Base-by-base conservation (phyloP, 805 yeast species). In the Starmera quercuum region DNA sequence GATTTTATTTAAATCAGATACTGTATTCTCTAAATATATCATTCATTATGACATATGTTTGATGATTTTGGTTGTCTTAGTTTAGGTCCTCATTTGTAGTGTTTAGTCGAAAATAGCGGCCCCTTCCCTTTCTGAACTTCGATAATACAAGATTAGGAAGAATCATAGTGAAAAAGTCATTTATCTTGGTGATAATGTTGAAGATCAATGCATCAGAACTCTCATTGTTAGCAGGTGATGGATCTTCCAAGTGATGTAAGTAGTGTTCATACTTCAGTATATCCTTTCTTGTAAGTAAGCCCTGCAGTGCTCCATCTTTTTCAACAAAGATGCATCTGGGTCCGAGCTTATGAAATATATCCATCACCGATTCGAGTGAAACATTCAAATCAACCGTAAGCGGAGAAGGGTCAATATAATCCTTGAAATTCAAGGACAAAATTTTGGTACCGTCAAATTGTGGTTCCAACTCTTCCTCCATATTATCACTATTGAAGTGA, bases 201-300 rank as follows among this genome's bases (percentile, higher is more conserved):
- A n/a, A n/a, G n/a, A n/a, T n/a, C n/a, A n/a, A n/a, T n/a, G n/a
- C n/a, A n/a, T n/a, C n/a, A n/a, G n/a, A n/a, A n/a, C n/a, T n/a
- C n/a, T n/a, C n/a, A n/a, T n/a, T n/a, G n/a, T n/a, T n/a, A n/a
- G n/a, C n/a, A n/a, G n/a, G n/a, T n/a, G n/a, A n/a, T n/a, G n/a
- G n/a, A n/a, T n/a, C n/a, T n/a, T n/a, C n/a, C n/a, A n/a, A 33
- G 14, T 37, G 23, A 29, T 52, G 46, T 11, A 57, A 43, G 6
- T 37, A 39, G 37, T 63, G 52, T 42, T 78, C 82, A 46, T 72
- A 85, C 40, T 78, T 66, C 33, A 88, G 56, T 13, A 90, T 64
- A 50, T 88, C 97, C 49, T 92, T 92, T 37, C 88, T 68, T 0
- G 95, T 85, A 2, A 94, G 60, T n/a, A 85, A 50, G 0, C 98